phyloP scores from a whole-genome alignment of 2,329 filamentous ascomycete genomes.

The Huntiella bhutanensis region DNA sequence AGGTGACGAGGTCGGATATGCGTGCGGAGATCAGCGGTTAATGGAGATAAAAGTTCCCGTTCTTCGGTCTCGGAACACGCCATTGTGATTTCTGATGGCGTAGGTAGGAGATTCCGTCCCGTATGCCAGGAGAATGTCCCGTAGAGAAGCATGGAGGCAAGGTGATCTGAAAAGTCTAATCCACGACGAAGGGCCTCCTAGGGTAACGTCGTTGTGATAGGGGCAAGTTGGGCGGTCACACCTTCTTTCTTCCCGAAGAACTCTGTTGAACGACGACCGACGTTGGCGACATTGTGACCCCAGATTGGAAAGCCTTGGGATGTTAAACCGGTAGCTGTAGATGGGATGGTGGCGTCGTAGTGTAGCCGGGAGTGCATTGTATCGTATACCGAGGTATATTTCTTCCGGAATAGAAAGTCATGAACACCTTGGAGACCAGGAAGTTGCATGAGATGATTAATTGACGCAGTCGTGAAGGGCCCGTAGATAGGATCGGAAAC shows the following conservation, averaged over 20 bases:
- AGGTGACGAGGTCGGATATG: constrained; percentile 24
- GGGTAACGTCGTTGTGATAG: constrained; percentile 20
- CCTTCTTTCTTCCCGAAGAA: background rate
- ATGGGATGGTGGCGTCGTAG: constrained; percentile 26
- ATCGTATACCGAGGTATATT: constrained; percentile 30
- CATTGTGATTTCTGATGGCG: constrained; percentile 31
- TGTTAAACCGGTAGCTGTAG: background rate
- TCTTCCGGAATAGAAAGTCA: constrained; percentile 37
- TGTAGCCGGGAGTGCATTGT: constrained; percentile 36
- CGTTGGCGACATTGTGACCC: background rate
- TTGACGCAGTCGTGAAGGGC: constrained; percentile 28
- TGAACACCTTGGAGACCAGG: constrained; percentile 35
- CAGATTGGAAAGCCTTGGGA: background rate
- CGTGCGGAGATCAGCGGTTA: constrained; percentile 14
- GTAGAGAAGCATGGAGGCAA: constrained; percentile 40
- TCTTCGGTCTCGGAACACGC: constrained; percentile 20
- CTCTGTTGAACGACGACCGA: background rate
- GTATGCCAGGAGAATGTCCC: constrained; percentile 38
- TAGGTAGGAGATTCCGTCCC: constrained; percentile 31
- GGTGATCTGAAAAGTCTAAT: constrained; percentile 32
- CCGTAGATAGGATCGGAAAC: constrained; percentile 45
- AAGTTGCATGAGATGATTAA: constrained; percentile 42
- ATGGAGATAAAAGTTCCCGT: constrained; percentile 14
- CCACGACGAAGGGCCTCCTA: constrained; percentile 33
- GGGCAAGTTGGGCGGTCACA: background rate